Percentiles rank a stretch among this genome's conserved stretches.
Evolutionary conservation across 225 moss, liverwort and hornwort genomes (phyloP).

Genomic region (Climacium dendroides): DNA sequence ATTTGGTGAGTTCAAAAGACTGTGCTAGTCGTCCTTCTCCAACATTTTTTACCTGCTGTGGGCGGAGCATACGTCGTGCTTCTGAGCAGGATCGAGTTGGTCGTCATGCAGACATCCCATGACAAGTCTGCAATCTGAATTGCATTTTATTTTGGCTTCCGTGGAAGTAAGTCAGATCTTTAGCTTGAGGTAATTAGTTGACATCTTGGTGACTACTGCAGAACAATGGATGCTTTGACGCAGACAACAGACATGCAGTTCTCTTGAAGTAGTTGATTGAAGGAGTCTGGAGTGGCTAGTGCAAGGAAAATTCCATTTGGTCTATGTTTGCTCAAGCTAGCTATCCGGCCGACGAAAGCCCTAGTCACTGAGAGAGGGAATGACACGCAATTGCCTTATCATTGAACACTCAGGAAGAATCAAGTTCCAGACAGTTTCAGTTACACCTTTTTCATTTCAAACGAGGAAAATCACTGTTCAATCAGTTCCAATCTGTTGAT

Average conservation of each 20-base stretch:
- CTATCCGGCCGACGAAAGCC: not conserved
- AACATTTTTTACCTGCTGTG: not conserved
- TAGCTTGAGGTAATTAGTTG: not conserved
- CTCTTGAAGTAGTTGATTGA: not conserved
- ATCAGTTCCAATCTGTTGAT: not conserved
- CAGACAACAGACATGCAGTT: not conserved
- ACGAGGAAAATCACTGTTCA: not conserved
- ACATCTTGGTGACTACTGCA: not conserved
- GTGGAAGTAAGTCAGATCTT: not conserved
- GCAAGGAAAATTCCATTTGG: not conserved
- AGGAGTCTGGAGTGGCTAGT: not conserved
- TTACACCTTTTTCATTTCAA: not conserved
- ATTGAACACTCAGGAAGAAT: not conserved
- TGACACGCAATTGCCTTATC: not conserved
- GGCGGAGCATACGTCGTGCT: not conserved
- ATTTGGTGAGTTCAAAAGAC: not conserved
- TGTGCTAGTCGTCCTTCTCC: not conserved
- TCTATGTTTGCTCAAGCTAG: not conserved
- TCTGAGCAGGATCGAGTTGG: not conserved
- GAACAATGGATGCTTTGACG: too few species aligned
- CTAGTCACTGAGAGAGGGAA: too few species aligned
- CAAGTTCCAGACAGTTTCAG: not conserved
- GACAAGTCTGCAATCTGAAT: too few species aligned
- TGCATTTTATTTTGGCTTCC: not conserved
- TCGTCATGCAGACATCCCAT: not conserved